These are phyloP conservation scores for Lactarius indigo DNA, from an alignment of 768 basidiomycete species.

Conservation along the genomic window DNA sequence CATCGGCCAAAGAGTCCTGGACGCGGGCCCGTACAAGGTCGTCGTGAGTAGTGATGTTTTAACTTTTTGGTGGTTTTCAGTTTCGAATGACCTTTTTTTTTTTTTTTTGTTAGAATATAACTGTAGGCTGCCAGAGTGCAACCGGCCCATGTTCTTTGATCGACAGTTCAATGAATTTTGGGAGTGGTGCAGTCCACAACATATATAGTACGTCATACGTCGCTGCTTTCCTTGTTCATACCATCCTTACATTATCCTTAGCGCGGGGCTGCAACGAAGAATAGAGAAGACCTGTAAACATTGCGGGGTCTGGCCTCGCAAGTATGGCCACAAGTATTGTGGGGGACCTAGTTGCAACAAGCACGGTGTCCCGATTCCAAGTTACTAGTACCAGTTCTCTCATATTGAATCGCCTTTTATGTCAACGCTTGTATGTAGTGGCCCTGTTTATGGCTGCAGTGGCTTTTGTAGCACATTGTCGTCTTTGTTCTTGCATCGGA, in stretches of 20 bases:
- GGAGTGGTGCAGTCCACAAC: conserved; percentile 12
- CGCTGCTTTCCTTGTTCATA: not conserved
- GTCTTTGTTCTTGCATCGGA: not conserved
- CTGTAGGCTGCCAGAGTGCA: conserved; percentile 3
- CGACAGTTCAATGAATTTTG: not conserved
- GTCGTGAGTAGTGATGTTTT: not conserved
- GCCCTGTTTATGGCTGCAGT: not conserved
- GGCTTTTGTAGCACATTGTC: not conserved
- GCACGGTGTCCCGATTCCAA: not conserved
- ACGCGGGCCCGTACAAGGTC: not conserved
- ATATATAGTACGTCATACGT: conserved; percentile 1
- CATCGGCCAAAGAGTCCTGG: not conserved
- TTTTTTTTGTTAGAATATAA: not conserved
- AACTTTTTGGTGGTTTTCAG: not conserved
- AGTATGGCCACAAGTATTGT: not conserved
- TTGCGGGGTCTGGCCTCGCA: conserved; percentile 4
- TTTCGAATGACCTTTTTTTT: not conserved
- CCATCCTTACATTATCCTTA: not conserved
- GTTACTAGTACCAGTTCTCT: not conserved
- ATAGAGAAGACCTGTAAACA: not conserved
- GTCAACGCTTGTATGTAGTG: not conserved
- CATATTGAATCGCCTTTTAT: not conserved
- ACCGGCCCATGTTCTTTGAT: not conserved
- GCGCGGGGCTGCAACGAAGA: not conserved
- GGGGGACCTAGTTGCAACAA: conserved; percentile 1